Conservation (phyloP, 345 rosid genomes). For the Gossypium bickii region DNA sequence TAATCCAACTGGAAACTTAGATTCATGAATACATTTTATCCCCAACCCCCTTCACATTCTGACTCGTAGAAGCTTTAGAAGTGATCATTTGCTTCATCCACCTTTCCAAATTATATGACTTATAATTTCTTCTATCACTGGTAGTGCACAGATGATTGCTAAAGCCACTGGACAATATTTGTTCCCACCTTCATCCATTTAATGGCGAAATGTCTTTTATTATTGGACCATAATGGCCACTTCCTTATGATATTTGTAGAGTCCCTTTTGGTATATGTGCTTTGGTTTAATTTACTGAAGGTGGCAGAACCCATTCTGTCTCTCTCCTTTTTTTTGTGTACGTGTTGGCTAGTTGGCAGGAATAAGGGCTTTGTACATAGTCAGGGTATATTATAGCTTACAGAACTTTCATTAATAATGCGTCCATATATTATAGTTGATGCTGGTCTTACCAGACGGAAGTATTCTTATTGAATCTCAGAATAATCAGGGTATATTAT, state of each 20-base stretch:
- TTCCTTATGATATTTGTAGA: neutral
- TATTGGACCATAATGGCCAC: neutral
- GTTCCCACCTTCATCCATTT: neutral
- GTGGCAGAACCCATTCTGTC: neutral
- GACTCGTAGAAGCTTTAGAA: neutral
- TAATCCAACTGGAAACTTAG: neutral
- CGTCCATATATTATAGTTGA: neutral
- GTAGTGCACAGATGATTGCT: neutral
- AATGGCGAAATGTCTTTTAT: neutral
- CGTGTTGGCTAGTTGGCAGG: neutral
- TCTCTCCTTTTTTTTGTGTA: neutral
- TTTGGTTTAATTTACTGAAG: neutral
- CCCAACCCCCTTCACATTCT: neutral
- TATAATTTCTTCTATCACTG: neutral
- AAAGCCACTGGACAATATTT: neutral
- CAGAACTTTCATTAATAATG: conserved; percentile 1
- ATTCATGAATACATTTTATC: neutral
- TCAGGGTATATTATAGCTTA: neutral
- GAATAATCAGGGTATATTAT: neutral
- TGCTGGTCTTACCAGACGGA: neutral
- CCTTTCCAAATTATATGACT: neutral
- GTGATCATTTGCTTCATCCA: neutral
- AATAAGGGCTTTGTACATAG: neutral
- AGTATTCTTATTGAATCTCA: neutral
- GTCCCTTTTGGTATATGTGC: neutral